These are phyloP conservation scores for Solanum pinnatisectum DNA, from an alignment of 257 asterid genomes.

Conservation along the genomic window DNA sequence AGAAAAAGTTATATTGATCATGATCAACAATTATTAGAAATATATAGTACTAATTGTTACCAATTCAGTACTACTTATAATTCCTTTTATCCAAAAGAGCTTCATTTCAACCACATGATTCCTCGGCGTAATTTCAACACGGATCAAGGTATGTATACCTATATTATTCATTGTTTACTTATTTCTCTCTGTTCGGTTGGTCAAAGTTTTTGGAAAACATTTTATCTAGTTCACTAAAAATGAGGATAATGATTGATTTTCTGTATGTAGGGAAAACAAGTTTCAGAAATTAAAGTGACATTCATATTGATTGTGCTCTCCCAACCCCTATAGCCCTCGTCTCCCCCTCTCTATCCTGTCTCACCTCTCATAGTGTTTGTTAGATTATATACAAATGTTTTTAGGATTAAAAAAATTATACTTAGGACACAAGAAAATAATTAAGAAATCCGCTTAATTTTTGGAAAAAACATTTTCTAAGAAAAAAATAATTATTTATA, in stretches of 20 bases:
- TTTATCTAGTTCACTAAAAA: background rate
- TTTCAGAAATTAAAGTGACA: background rate
- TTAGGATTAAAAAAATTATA: background rate
- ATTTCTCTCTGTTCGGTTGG: background rate
- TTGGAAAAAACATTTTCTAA: background rate
- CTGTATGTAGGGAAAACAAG: background rate
- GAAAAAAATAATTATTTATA: no score
- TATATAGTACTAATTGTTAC: background rate
- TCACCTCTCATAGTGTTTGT: background rate
- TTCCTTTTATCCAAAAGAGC: conserved; percentile 16
- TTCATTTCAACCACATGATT: conserved; percentile 9
- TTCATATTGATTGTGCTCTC: background rate
- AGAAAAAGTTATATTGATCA: conserved; percentile 5
- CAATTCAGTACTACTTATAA: conserved; percentile 7
- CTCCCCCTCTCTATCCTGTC: no score
- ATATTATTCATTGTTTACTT: background rate
- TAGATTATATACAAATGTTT: background rate
- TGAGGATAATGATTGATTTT: background rate
- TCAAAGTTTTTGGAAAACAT: background rate
- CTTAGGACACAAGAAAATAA: no score
- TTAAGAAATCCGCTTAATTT: background rate
- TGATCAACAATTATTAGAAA: conserved; percentile 14
- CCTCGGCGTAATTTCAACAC: conserved; percentile 2
- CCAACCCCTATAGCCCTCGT: background rate
- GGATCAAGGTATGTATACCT: conserved; percentile 24